Base-by-base conservation (phyloP, 192 early-diverging fungal species). In the Backusella sp. region DNA sequence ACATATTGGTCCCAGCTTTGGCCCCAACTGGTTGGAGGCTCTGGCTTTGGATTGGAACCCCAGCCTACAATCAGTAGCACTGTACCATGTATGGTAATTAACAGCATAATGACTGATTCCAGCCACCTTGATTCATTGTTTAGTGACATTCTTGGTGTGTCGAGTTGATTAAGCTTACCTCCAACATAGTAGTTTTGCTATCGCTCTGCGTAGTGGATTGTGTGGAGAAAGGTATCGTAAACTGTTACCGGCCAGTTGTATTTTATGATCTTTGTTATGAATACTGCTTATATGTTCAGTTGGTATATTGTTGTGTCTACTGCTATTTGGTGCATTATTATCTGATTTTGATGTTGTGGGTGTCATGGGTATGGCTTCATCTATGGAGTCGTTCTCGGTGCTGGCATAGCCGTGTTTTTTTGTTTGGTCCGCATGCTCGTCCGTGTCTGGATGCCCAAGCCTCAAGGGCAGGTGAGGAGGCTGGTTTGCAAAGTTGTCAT, bases 1-100 rank as follows among this genome's bases (percentile, higher is more conserved):
- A 76, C 80, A 77, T 85, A 87, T 37, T 90, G 84, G 59, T 81
- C 79, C 84, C 85, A 87, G 32, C 77, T 81, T 37, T 66, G 46
- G 8, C 86, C 87, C 84, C 84, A 90, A 34, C 70, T 44, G 4
- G 37, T 77, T 62, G 49, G 71, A 19, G 76, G 78, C 32, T 46
- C 62, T 35, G 76, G 77, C 14, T 76, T 72, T 9, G 36, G 71
- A 17, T 76, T 70, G 11, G 35, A 23, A 14, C 72, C 76, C 69
- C 86, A 88, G 17, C 81, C 82, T 17, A 79, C 80, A n/a, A 76
- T 35, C 17, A 87, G 49, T 23, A 90, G 73, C 14, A 88, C 70
- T 19, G 72, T 49, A 23, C 85, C 74, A 71, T 90, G 85, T 19
- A 83, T 28, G 0, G 82, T 37, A 1, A 90, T 78, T 21, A 90